phyloP scores from a whole-genome alignment of 2,329 filamentous ascomycete genomes.

The Pseudocercospora eumusae region DNA sequence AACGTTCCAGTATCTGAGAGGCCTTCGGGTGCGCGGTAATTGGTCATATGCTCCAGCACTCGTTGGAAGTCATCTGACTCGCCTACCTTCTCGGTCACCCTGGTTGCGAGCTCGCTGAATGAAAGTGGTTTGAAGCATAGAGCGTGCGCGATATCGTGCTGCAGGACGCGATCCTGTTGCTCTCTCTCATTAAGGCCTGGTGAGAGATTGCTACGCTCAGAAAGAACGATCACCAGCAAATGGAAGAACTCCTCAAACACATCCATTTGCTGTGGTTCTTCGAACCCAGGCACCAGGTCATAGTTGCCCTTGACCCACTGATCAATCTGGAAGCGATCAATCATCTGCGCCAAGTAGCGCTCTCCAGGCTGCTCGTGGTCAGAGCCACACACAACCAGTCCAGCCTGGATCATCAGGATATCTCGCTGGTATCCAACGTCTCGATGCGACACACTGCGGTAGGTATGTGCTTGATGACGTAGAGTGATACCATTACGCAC shows the following conservation, averaged over 20 bases:
- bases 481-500: constrained; percentile 95
- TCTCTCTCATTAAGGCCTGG: constrained; percentile 67
- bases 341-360: constrained; percentile 78
- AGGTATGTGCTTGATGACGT: constrained; percentile 90
- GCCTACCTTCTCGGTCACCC: constrained; percentile 83
- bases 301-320: constrained; percentile 86
- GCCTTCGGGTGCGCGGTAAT: constrained; percentile 86
- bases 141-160: constrained; percentile 87
- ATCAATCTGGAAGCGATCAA: constrained; percentile 87
- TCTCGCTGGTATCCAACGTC: constrained; percentile 95
- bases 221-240: constrained; percentile 84
- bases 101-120: constrained; percentile 85
- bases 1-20: constrained; percentile 92
- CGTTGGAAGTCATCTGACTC: constrained; percentile 86
- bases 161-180: constrained; percentile 67
- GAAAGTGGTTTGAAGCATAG: constrained; percentile 95
- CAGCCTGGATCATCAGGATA: constrained; percentile 89
- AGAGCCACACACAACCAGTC: constrained; percentile 81
- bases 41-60: constrained; percentile 83
- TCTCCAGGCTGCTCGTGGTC: constrained; percentile 54
- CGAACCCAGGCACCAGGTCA: constrained; percentile 70
- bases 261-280: constrained; percentile 85
- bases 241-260: constrained; percentile 96
- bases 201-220: constrained; percentile 80
- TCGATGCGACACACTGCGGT: constrained; percentile 82